phyloP scores from a whole-genome alignment of 2,329 filamentous ascomycete species.

The Chrysoporthe puriensis region DNA sequence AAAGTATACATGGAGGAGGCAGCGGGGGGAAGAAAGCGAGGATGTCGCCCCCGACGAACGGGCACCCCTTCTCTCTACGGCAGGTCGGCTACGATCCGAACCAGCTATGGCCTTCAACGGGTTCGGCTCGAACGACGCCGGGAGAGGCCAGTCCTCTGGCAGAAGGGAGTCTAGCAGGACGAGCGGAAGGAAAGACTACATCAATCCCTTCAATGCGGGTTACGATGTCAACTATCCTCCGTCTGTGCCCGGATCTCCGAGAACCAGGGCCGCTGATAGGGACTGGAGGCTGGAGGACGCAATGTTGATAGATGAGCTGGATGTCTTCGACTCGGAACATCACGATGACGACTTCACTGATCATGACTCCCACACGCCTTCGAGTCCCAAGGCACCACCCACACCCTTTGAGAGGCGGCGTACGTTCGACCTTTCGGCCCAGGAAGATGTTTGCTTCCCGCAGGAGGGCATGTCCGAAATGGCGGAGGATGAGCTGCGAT shows the following conservation, averaged over 20 bases:
- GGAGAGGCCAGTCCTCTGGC: constrained; percentile 40
- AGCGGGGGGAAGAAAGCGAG: constrained; percentile 53
- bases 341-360: constrained; percentile 25
- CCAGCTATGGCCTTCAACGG: constrained; percentile 33
- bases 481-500: constrained; percentile 70
- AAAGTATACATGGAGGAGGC: constrained; percentile 39
- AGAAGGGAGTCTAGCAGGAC: constrained; percentile 56
- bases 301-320: constrained; percentile 70
- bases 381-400: constrained; percentile 38
- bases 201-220: constrained; percentile 33
- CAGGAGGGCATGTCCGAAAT: constrained; percentile 78
- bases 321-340: constrained; percentile 35
- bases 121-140: constrained; percentile 50
- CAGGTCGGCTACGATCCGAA: constrained; percentile 43
- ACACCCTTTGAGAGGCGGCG: constrained; percentile 53
- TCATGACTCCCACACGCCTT: constrained; percentile 18
- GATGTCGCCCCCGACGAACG: constrained; percentile 51
- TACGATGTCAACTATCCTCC: constrained; percentile 72
- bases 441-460: constrained; percentile 93
- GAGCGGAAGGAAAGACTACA: constrained; percentile 49
- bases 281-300: constrained; percentile 68
- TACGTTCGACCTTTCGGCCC: constrained; percentile 65
- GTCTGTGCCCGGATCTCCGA: constrained; percentile 66
- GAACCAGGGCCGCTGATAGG: constrained; percentile 52
- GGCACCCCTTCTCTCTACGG: constrained; percentile 56